Percentiles rank a stretch among this genome's conserved stretches.
phyloP scores from a whole-genome alignment of 1,284 basidiomycete species.

The Tylopilus orsonianus region DNA sequence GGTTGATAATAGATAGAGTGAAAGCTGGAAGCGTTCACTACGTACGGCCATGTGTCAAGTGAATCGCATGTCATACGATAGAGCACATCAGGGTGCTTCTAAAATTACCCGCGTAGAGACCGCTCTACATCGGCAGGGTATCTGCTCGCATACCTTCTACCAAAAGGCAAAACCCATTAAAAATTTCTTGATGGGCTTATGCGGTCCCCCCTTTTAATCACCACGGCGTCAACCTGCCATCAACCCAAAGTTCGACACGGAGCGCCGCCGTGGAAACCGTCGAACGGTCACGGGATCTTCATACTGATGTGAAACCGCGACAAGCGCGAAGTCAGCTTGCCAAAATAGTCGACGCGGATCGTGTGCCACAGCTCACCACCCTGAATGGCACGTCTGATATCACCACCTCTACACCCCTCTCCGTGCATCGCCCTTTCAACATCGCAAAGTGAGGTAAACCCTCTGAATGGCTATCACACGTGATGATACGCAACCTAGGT shows the following conservation, averaged over 20 bases:
- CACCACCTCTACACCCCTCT: slow-evolving; percentile 33
- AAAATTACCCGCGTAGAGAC: too few species aligned
- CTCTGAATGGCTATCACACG: slow-evolving; percentile 34
- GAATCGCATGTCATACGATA: too few species aligned
- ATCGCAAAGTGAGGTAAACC: slow-evolving; percentile 24
- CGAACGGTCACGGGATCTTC: slow-evolving; percentile 42
- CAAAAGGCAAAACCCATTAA: too few species aligned
- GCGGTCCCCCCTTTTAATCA: slow-evolving; percentile 14
- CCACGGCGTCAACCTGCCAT: slow-evolving; percentile 31
- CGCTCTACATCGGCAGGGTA: too few species aligned
- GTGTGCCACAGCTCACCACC: slow-evolving; percentile 40
- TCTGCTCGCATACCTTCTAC: too few species aligned
- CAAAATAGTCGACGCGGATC: too few species aligned
- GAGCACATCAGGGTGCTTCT: too few species aligned
- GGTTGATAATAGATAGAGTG: too few species aligned
- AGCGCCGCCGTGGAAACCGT: slow-evolving; percentile 42
- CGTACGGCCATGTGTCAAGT: too few species aligned
- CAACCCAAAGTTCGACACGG: slow-evolving; percentile 41
- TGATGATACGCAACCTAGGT: slow-evolving; percentile 39
- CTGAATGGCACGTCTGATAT: slow-evolving; percentile 34
- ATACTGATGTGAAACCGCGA: slow-evolving; percentile 24
- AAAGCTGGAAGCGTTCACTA: too few species aligned
- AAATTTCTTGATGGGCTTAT: too few species aligned
- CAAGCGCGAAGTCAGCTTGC: neutral
- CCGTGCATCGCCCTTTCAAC: slow-evolving; percentile 32